These are phyloP conservation scores for Eucalyptus cloeziana DNA, from an alignment of 345 rosid species.

Conservation along the genomic window DNA sequence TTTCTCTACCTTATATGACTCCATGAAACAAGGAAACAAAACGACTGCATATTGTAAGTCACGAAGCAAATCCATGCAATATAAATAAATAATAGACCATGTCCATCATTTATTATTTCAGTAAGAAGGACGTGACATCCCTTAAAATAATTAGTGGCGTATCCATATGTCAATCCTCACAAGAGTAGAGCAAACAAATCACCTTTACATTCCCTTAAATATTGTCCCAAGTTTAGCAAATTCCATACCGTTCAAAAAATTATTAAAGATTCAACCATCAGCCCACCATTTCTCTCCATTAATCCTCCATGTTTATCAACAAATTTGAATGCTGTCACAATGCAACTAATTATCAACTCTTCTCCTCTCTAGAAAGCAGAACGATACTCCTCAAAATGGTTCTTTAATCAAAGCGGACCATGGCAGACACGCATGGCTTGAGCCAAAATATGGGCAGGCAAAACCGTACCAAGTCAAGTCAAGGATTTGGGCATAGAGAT, in stretches of 20 bases:
- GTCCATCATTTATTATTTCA: background rate
- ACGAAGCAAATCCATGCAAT: background rate
- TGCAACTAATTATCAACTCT: background rate
- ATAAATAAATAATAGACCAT: background rate
- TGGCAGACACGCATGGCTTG: background rate
- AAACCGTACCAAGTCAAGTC: background rate
- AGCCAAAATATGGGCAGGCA: background rate
- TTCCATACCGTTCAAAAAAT: background rate
- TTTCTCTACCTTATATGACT: background rate
- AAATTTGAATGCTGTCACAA: background rate
- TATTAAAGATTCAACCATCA: background rate
- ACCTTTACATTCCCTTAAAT: background rate
- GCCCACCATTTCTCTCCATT: background rate
- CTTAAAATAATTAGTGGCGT: background rate
- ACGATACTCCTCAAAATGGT: background rate
- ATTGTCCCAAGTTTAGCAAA: background rate
- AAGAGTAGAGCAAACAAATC: background rate
- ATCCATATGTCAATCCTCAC: background rate
- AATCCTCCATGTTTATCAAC: background rate
- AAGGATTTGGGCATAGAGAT: background rate
- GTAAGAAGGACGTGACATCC: background rate
- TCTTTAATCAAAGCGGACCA: background rate
- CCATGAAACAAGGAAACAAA: background rate
- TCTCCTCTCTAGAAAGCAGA: background rate
- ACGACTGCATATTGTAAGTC: background rate